Evolutionary conservation across 169 alveolate genomes (phyloP).

Genomic region (Eimeria maxima): DNA sequence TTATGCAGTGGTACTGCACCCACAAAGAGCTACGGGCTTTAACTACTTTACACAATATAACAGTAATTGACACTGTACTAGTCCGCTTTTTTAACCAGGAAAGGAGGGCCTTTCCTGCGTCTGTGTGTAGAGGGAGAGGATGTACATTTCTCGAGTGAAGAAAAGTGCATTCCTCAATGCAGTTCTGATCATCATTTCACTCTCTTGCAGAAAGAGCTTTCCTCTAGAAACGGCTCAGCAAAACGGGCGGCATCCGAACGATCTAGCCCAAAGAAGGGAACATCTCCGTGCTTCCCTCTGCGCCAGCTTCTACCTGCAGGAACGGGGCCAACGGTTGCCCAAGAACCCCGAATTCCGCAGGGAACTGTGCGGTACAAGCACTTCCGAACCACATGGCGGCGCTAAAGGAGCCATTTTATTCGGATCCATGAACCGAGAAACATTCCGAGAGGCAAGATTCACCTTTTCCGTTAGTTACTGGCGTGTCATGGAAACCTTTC

Average conservation of each 20-base stretch:
- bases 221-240: background rate
- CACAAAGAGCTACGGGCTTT: background rate
- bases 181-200: background rate
- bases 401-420: background rate
- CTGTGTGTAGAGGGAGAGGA: background rate
- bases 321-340: conserved; percentile 49
- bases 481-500: background rate
- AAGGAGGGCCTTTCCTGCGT: background rate
- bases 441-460: conserved; percentile 65
- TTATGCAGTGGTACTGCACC: background rate
- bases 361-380: conserved; percentile 4
- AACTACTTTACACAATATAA: background rate
- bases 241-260: background rate
- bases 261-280: background rate
- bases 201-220: background rate
- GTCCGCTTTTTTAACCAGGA: background rate
- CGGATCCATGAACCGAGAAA: conserved; percentile 59
- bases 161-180: background rate
- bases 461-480: background rate
- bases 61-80: background rate
- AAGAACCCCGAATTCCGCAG: conserved; percentile 47
- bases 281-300: conserved; percentile 65
- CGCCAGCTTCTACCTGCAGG: conserved; percentile 69
- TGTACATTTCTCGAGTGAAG: background rate
- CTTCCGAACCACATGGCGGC: conserved; percentile 4